These are phyloP conservation scores for Diospyros kaki DNA, from an alignment of 148 eudicot species.

Conservation along the genomic window DNA sequence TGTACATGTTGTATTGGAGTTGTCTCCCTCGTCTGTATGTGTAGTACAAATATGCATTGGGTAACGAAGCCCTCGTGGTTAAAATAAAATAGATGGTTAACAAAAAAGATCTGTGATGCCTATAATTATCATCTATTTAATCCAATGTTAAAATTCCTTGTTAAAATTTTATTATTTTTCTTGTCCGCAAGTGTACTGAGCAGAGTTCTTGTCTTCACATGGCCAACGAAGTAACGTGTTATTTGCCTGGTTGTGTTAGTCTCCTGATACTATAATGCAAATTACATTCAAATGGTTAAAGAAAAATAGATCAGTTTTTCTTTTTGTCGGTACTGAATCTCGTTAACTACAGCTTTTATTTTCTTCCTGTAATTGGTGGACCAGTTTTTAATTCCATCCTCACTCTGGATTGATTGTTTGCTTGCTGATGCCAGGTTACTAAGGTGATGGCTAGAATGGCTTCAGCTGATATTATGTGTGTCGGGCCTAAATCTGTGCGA, in stretches of 20 bases:
- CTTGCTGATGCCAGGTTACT: slow-evolving; percentile 55
- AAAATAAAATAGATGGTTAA: no score
- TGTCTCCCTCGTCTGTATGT: no score
- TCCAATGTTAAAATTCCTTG: not conserved
- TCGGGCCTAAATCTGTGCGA: slow-evolving; percentile 71
- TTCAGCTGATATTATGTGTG: slow-evolving; percentile 91
- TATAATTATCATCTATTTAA: not conserved
- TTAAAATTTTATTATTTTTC: no score
- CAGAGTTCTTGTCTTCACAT: not conserved
- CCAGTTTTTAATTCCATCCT: not conserved
- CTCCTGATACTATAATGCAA: not conserved
- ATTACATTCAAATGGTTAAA: not conserved
- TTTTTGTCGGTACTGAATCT: not conserved
- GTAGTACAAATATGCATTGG: no score
- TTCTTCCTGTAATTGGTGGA: not conserved
- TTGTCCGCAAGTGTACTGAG: not conserved
- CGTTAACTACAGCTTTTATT: not conserved
- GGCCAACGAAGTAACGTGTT: not conserved
- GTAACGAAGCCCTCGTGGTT: no score
- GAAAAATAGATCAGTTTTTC: not conserved
- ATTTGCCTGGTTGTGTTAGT: no score
- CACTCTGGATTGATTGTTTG: slow-evolving; percentile 3
- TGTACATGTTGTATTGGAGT: no score
- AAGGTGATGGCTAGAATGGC: slow-evolving; percentile 89
- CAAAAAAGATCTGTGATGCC: not conserved